phyloP scores from a whole-genome alignment of 208 protist species.

The Leishmania aethiopica region DNA sequence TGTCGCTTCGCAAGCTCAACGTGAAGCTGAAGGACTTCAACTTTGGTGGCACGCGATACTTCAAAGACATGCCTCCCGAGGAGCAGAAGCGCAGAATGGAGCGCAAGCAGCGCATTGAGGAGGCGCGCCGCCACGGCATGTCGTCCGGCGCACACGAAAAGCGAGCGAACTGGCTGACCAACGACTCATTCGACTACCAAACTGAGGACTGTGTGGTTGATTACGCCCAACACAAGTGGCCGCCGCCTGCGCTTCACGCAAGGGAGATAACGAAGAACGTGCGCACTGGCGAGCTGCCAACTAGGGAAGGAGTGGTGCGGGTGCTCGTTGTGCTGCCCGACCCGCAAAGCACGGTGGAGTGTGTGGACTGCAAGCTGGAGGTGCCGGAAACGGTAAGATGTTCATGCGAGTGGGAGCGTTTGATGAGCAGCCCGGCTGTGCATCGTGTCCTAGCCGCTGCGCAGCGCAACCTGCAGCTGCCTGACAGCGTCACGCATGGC shows the following conservation, averaged over 20 bases:
- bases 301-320: slow-evolving; percentile 1
- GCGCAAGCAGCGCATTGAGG: slow-evolving; percentile 65
- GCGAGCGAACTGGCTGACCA: slow-evolving; percentile 59
- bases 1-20: slow-evolving; percentile 86
- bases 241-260: slow-evolving; percentile 53
- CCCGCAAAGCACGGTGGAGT: neutral
- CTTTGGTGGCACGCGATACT: slow-evolving; percentile 91
- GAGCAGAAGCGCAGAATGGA: slow-evolving; percentile 67
- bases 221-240: slow-evolving; percentile 53
- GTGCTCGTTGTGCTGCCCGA: slow-evolving; percentile 46
- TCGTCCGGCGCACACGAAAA: neutral
- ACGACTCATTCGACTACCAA: slow-evolving; percentile 92
- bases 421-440: slow-evolving; percentile 42
- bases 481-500: neutral
- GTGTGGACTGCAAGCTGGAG: neutral
- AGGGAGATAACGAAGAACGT: slow-evolving; percentile 19
- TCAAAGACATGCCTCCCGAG: slow-evolving; percentile 85
- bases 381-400: neutral
- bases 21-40: slow-evolving; percentile 92
- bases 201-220: slow-evolving; percentile 72
- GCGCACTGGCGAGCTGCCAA: neutral
- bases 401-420: slow-evolving; percentile 33
- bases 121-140: slow-evolving; percentile 45
- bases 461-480: slow-evolving; percentile 21
- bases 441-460: slow-evolving; percentile 16